These are phyloP conservation scores for Aphanomyces invadans DNA, from an alignment of 352 stramenopile species.

Conservation along the genomic window DNA sequence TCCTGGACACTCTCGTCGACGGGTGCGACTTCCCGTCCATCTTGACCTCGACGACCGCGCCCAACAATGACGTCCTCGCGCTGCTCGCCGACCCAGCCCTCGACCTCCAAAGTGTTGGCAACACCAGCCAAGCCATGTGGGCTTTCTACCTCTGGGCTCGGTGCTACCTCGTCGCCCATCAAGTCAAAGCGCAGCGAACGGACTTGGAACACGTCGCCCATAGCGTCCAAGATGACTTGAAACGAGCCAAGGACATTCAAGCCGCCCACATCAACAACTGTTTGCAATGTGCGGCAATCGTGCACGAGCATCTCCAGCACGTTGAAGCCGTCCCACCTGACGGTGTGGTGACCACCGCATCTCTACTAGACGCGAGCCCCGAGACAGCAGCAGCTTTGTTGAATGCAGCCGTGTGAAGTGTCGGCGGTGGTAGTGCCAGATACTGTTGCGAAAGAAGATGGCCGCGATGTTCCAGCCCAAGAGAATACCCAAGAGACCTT, in stretches of 20 bases:
- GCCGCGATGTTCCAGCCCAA: too few species aligned
- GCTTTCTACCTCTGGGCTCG: not conserved
- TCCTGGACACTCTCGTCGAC: not conserved
- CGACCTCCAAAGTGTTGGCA: not conserved
- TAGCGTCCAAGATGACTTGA: not conserved
- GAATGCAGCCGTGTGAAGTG: too few species aligned
- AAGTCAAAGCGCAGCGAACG: not conserved
- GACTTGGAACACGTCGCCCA: not conserved
- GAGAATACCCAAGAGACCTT: too few species aligned
- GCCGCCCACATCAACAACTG: not conserved
- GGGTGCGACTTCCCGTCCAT: not conserved
- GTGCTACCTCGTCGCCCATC: constrained; percentile 7
- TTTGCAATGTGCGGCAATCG: not conserved
- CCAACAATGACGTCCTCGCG: not conserved
- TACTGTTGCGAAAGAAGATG: too few species aligned
- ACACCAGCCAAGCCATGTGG: constrained; percentile 1
- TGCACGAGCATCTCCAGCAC: not conserved
- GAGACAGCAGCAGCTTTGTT: too few species aligned
- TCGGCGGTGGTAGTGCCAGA: too few species aligned
- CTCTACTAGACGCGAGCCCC: too few species aligned
- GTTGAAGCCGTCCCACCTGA: too few species aligned
- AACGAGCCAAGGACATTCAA: not conserved
- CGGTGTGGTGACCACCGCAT: too few species aligned
- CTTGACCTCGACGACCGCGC: not conserved
- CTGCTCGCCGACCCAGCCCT: not conserved